These are phyloP conservation scores for Sphenostylis stenocarpa DNA, from an alignment of 306 rosid species.

Conservation along the genomic window DNA sequence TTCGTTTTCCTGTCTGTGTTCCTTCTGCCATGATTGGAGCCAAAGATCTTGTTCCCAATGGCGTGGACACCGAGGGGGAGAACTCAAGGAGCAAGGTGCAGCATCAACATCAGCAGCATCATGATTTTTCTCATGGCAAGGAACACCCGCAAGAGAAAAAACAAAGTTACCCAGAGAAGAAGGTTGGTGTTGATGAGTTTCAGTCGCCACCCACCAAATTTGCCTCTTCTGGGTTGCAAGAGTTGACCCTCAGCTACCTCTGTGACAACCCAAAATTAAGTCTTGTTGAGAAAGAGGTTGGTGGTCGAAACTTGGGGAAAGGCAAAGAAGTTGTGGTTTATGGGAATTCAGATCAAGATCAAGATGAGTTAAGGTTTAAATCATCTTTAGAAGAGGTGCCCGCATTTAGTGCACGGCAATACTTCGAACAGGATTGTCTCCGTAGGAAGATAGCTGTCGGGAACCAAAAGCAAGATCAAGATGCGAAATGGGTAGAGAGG, in stretches of 20 bases:
- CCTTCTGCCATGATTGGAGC: conserved; percentile 51
- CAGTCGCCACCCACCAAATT: conserved; percentile 34
- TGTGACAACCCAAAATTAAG: conserved; percentile 62
- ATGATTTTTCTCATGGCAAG: conserved; percentile 37
- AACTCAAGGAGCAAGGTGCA: conserved; percentile 61
- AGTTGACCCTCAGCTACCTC: conserved; percentile 77
- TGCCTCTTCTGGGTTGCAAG: conserved; percentile 52
- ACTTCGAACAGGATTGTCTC: not conserved
- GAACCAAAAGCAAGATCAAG: not conserved
- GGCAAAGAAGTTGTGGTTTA: conserved; percentile 53
- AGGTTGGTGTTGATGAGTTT: conserved; percentile 22
- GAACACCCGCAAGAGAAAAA: conserved; percentile 36
- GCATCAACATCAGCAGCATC: not conserved
- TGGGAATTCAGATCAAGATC: conserved; percentile 51
- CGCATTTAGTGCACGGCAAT: not conserved
- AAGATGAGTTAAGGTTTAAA: not conserved
- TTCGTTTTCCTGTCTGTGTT: not conserved
- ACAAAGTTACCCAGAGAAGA: conserved; percentile 39
- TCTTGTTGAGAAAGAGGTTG: conserved; percentile 48
- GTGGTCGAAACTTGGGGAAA: conserved; percentile 39
- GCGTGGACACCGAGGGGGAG: conserved; percentile 57
- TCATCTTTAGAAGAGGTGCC: not conserved
- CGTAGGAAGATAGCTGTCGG: not conserved
- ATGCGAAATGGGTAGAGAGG: conserved; percentile 71
- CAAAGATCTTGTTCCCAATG: conserved; percentile 51